Conservation (phyloP, 1,139 yeast genomes). For the Protomyces inouyei region DNA sequence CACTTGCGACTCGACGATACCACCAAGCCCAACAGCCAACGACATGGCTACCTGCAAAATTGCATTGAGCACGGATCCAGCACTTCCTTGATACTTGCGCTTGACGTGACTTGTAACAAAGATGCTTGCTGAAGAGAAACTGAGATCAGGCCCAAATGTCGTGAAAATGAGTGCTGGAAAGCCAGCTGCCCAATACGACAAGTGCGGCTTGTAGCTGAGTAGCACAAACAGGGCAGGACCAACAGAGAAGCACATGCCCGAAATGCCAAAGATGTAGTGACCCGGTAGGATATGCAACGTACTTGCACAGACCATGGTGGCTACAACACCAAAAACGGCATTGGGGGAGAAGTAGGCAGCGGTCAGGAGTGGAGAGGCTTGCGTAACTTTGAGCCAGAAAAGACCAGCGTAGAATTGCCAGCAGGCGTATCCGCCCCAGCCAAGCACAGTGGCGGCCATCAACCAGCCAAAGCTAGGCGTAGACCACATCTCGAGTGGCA, state of each 20-base stretch:
- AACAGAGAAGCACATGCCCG: constrained; percentile 37
- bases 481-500: constrained; percentile 22
- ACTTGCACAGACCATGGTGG: constrained; percentile 46
- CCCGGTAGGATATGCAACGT: constrained; percentile 38
- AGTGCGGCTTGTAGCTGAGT: constrained; percentile 34
- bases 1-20: constrained; percentile 52
- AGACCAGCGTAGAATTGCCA: constrained; percentile 20
- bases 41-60: constrained; percentile 60
- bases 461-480: constrained; percentile 1
- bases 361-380: constrained; percentile 41
- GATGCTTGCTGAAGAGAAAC: constrained; percentile 59
- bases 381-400: constrained; percentile 42
- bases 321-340: constrained; percentile 45
- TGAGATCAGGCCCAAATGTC: constrained; percentile 60
- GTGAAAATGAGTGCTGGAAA: constrained; percentile 48
- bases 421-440: constrained; percentile 21
- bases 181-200: constrained; percentile 52
- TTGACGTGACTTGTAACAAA: constrained; percentile 51
- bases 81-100: constrained; percentile 55
- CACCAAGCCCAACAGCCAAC: constrained; percentile 60
- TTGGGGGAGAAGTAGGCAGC: constrained; percentile 46
- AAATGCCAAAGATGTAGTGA: constrained; percentile 41
- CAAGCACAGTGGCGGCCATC: constrained; percentile 9
- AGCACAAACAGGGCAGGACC: background rate
- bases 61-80: constrained; percentile 60